phyloP scores from a whole-genome alignment of 495 filamentous ascomycete genomes.

The Penicillium waksmanii region DNA sequence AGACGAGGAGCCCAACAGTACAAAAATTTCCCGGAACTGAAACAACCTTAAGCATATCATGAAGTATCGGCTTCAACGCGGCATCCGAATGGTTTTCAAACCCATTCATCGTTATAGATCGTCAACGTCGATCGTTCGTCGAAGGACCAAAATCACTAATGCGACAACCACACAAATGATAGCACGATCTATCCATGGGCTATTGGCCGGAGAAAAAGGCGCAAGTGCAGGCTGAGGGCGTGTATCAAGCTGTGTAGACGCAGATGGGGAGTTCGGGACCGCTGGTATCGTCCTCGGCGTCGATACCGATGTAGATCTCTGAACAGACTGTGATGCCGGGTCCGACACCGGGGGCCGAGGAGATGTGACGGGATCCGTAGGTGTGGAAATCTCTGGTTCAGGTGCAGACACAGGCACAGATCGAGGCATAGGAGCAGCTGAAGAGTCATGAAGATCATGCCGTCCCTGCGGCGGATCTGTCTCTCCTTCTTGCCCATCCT shows the following conservation, averaged over 20 bases:
- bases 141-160: slow-evolving; percentile 50
- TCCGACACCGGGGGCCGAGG: background rate
- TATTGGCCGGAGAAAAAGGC: slow-evolving; percentile 31
- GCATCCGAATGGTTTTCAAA: background rate
- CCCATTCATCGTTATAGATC: slow-evolving; percentile 24
- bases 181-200: slow-evolving; percentile 59
- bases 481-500: slow-evolving; percentile 22
- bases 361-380: background rate
- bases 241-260: background rate
- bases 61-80: background rate
- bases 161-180: slow-evolving; percentile 56
- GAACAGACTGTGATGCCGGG: background rate
- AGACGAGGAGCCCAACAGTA: no score
- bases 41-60: background rate
- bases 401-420: background rate
- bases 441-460: background rate
- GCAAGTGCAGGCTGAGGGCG: background rate
- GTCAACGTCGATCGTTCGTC: slow-evolving; percentile 36
- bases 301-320: slow-evolving; percentile 7
- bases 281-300: background rate
- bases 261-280: background rate
- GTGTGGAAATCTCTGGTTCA: background rate
- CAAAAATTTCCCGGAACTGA: no score
- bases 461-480: background rate
- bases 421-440: background rate